Base-by-base conservation (phyloP, 768 basidiomycete species). In the Termitomyces sp. region DNA sequence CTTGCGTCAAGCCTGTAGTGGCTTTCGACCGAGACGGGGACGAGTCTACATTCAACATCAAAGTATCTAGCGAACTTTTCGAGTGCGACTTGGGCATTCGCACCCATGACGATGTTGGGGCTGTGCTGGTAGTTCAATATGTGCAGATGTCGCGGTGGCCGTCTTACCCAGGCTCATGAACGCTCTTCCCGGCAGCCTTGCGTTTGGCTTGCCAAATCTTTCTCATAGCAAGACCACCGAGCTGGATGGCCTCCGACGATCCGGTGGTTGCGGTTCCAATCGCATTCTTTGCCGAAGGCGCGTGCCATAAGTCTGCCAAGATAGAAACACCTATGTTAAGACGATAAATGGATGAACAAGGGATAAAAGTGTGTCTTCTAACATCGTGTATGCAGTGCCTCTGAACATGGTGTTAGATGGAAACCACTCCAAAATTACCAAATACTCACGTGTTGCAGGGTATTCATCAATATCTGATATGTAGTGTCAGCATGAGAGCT, bases 201-300 rank as follows among this genome's bases (percentile, higher is more conserved):
- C 86, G 84, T 25, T 76, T 78, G 25, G 77, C 76, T 74, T 84
- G 87, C 88, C 88, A 89, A 9, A 81, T 75, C 60, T 80, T 82
- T 74, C 89, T 90, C 79, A 89, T 81, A 4, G 88, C 87, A 10
- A 90, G 75, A 14, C 87, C 87, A n/a, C 86, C 87, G 4, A 90
- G 82, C 68, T 85, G 83, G 54, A 85, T 82, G 2, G 86, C 88
- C 71, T 90, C 88, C 4, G 82, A 85, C 0, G 82, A 84, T 4
- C 87, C 87, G 1, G 86, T 87, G 6, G 87, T 89, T 0, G 86
- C 85, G 0, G 86, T 86, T 5, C 88, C 88, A 56, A 89, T 78
- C 4, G 85, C 86, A 53, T 81, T 68, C 77, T 87, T 74, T 5
- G 75, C 66, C 23, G 80, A 81, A 4, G 85, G 85, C 1, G 84